Evolutionary conservation across 2,329 filamentous ascomycete species (phyloP).

Genomic region (Clathrospora elynae): DNA sequence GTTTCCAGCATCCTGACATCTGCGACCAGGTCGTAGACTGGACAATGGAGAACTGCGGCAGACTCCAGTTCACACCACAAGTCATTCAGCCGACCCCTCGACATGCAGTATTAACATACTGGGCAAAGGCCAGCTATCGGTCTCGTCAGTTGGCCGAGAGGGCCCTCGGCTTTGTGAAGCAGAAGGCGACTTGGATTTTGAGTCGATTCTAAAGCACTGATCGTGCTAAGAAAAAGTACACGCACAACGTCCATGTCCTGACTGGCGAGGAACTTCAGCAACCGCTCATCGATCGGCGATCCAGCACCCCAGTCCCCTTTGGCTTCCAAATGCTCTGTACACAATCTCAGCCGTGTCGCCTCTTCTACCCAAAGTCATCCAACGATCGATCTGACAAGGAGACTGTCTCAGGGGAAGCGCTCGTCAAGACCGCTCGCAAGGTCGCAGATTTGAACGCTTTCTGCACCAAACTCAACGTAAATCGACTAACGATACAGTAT

Average conservation of each 20-base stretch:
- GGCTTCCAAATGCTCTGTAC: constrained; percentile 19
- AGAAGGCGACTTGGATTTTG: constrained; percentile 2
- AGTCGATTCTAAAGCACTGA: neutral
- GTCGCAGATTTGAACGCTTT: neutral
- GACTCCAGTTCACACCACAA: constrained; percentile 26
- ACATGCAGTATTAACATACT: constrained; percentile 9
- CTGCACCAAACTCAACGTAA: neutral
- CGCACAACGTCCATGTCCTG: neutral
- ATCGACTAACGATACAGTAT: neutral
- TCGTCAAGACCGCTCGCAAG: neutral
- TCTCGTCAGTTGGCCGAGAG: constrained; percentile 1
- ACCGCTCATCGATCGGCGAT: neutral
- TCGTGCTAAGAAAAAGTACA: neutral
- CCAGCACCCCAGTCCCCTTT: constrained; percentile 11
- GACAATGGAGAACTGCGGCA: constrained; percentile 28
- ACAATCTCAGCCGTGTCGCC: constrained; percentile 9
- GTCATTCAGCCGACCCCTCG: constrained; percentile 6
- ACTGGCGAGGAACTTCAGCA: neutral
- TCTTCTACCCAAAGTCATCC: constrained; percentile 7
- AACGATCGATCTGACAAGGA: neutral
- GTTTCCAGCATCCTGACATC: constrained; percentile 22
- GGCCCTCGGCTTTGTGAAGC: constrained; percentile 1
- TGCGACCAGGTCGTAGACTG: constrained; percentile 28
- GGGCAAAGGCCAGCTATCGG: constrained; percentile 3
- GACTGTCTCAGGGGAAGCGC: neutral